These are phyloP conservation scores for Sporothrix variecibatus DNA, from an alignment of 2,329 filamentous ascomycete species.

Conservation along the genomic window DNA sequence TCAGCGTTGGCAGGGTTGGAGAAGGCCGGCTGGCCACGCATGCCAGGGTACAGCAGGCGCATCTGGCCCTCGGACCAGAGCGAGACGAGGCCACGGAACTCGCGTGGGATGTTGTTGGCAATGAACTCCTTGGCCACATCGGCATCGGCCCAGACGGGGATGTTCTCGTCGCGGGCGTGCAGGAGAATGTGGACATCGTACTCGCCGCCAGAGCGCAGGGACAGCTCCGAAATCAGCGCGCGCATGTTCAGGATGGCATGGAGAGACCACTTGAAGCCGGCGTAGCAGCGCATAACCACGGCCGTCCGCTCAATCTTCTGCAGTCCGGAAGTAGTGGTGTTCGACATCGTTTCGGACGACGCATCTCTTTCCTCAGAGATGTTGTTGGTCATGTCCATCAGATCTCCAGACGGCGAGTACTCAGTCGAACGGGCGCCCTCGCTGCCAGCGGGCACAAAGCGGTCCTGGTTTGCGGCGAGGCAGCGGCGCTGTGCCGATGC, in stretches of 20 bases:
- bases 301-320: constrained; percentile 64
- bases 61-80: constrained; percentile 87
- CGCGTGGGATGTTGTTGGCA: constrained; percentile 65
- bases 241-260: constrained; percentile 80
- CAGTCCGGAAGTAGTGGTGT: constrained; percentile 23
- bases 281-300: constrained; percentile 78
- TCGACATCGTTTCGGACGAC: background rate
- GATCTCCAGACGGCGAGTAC: constrained; percentile 5
- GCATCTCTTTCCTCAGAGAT: constrained; percentile 31
- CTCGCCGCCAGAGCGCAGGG: constrained; percentile 75
- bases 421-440: constrained; percentile 10
- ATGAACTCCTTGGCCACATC: constrained; percentile 71
- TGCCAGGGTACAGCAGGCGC: constrained; percentile 71
- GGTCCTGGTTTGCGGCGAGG: constrained; percentile 61
- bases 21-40: constrained; percentile 66
- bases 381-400: constrained; percentile 21
- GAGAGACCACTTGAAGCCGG: constrained; percentile 74
- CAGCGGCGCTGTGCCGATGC: constrained; percentile 55
- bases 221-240: constrained; percentile 76
- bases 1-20: constrained; percentile 58
- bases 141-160: constrained; percentile 80
- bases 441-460: constrained; percentile 47
- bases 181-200: constrained; percentile 82
- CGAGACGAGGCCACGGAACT: constrained; percentile 79
- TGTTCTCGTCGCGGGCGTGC: constrained; percentile 77